phyloP scores from a whole-genome alignment of 805 yeast species.

The Teunomyces barrocoloradensis region DNA sequence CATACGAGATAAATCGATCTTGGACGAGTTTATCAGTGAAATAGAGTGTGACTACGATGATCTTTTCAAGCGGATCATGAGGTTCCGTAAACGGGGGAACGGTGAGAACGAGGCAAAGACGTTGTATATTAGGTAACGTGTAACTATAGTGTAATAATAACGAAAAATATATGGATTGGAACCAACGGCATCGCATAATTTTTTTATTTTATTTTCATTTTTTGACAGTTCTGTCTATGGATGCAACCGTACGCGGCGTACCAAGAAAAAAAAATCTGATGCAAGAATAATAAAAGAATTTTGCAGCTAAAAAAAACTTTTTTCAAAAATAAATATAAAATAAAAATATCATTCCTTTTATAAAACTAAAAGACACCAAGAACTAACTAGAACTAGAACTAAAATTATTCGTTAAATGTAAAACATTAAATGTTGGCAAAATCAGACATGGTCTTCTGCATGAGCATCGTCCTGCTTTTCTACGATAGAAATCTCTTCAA shows the following conservation, averaged over 20 bases:
- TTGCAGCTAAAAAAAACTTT: not conserved
- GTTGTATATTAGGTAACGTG: slow-evolving; percentile 3
- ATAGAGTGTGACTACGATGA: slow-evolving; percentile 13
- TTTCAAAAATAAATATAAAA: not conserved
- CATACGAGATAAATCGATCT: slow-evolving; percentile 11
- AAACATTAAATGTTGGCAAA: not conserved
- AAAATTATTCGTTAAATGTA: not conserved
- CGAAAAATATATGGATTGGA: not conserved
- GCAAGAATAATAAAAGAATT: not conserved
- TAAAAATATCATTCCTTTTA: not conserved
- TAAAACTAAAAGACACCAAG: not conserved
- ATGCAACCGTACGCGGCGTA: not conserved
- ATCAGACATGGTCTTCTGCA: not conserved
- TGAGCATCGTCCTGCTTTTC: not conserved
- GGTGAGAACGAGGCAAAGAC: not conserved
- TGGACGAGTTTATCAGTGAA: slow-evolving; percentile 15
- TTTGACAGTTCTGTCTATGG: not conserved
- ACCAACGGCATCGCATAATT: not conserved
- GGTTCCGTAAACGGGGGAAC: slow-evolving; percentile 8
- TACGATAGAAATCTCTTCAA: not conserved
- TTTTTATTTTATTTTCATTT: not conserved
- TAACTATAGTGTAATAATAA: not conserved
- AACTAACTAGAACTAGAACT: not conserved
- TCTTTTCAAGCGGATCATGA: slow-evolving; percentile 9
- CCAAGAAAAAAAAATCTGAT: not conserved